These are phyloP conservation scores for Andrographis paniculata DNA, from an alignment of 305 asterid species.

Conservation along the genomic window DNA sequence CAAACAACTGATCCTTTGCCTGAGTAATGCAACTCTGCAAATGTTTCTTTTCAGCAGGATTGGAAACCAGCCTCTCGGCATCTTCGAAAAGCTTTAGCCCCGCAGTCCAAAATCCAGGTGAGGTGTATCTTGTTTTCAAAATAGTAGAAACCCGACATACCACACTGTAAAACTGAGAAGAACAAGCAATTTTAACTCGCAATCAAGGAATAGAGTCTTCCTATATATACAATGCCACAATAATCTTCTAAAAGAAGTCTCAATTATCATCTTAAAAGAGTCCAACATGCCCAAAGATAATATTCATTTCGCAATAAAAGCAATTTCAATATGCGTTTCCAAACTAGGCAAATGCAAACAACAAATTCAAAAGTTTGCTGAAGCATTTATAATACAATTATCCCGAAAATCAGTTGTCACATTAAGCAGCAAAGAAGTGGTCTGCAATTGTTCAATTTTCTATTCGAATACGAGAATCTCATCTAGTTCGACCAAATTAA, in stretches of 20 bases:
- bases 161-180: conserved; percentile 63
- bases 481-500: neutral
- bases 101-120: conserved; percentile 88
- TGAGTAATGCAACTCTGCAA: conserved; percentile 54
- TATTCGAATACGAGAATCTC: no score
- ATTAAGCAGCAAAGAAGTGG: neutral
- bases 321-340: no score
- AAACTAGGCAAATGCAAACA: neutral
- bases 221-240: neutral
- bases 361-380: neutral
- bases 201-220: neutral
- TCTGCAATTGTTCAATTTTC: neutral
- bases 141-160: conserved; percentile 79
- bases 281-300: no score
- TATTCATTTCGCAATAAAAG: no score
- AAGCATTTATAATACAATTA: neutral
- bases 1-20: conserved; percentile 59
- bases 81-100: conserved; percentile 75
- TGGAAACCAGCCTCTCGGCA: conserved; percentile 44
- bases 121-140: conserved; percentile 82
- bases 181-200: conserved; percentile 1
- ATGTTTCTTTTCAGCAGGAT: conserved; percentile 50
- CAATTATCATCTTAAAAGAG: no score
- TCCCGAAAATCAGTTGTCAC: neutral
- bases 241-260: neutral